phyloP scores from a whole-genome alignment of 257 asterid genomes.

The Nicotiana attenuata region DNA sequence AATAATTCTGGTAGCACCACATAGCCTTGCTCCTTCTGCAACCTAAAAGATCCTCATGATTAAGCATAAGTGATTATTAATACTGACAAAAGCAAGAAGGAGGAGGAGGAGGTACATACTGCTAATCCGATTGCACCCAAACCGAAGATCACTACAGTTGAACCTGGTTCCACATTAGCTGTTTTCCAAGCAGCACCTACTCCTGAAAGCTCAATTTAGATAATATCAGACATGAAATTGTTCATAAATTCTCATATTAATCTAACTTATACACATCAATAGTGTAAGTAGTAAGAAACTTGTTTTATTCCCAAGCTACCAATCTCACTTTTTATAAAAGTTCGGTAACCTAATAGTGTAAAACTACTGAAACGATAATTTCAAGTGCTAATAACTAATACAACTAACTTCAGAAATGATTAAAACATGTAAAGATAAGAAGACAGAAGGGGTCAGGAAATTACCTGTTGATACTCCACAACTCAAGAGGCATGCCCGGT shows the following conservation, averaged over 20 bases:
- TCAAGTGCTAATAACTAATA: neutral
- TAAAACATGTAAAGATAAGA: neutral
- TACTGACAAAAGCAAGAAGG: neutral
- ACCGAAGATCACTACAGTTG: slow-evolving; percentile 83
- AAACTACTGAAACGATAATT: neutral
- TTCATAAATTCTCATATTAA: neutral
- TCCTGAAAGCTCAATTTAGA: slow-evolving; percentile 35
- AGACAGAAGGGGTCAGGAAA: neutral
- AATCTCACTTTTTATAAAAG: too few species aligned
- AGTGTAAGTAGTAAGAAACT: too few species aligned
- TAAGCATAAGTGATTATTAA: neutral
- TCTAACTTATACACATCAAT: too few species aligned
- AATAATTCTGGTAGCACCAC: slow-evolving; percentile 64
- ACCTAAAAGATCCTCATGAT: slow-evolving; percentile 30
- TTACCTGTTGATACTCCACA: slow-evolving; percentile 95
- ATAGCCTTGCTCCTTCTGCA: slow-evolving; percentile 84
- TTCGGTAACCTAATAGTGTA: too few species aligned
- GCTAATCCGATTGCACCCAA: slow-evolving; percentile 89
- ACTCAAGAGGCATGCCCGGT: slow-evolving; percentile 75
- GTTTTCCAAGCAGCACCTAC: slow-evolving; percentile 86
- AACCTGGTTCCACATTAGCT: slow-evolving; percentile 81
- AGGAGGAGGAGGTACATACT: slow-evolving; percentile 22
- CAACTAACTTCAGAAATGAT: neutral
- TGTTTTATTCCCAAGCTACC: too few species aligned
- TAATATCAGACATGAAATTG: neutral